Evolutionary conservation across 805 yeast species (phyloP), one percentile per base, ranked within the genome.

Genomic region (Pichia deserticola): DNA sequence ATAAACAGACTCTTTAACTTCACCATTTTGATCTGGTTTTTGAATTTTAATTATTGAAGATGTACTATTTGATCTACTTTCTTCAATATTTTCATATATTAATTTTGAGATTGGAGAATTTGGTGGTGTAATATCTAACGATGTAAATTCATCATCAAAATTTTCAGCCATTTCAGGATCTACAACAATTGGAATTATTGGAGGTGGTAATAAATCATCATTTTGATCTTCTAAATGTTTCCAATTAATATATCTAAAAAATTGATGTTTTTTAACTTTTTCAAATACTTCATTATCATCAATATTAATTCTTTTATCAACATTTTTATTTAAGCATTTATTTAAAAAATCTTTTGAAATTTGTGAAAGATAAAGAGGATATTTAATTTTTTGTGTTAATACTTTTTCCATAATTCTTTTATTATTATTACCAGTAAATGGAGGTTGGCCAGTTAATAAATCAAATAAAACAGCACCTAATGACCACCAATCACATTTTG

Each of bases 401-500:
- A 89, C 83, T 63, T 87, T 89, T 54, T 84, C 87, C 68, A 85
- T 75, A 33, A 89, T 86, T 42, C 76, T 77, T 61, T 84, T 83
- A 59, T 85, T 84, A 58, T 84, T 86, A 48, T 77, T 82, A 4
- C 96, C 97, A 0, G 93, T 85, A 65, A 86, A 88, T 1, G 96
- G 96, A 0, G 97, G 96, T 44, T 82, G 75, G 0, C 96, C 96
- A 0, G 90, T 83, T 45, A 89, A 70, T 76, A 89, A 75, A 63
- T 89, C 96, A 59, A 70, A 86, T 44, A 83, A 69, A 7, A 89
- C 83, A 43, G 95, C 85, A 0, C 96, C 97, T 35, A 89, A 68
- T 0, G 96, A 87, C 89, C 96, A 89, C 86, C 95, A 88, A 64
- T 89, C 97, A 44, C 89, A 93, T 34, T 81, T 75, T 48, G 79